These are phyloP conservation scores for Pythium phragmitis DNA, from an alignment of 352 stramenopile genomes.

Conservation along the genomic window DNA sequence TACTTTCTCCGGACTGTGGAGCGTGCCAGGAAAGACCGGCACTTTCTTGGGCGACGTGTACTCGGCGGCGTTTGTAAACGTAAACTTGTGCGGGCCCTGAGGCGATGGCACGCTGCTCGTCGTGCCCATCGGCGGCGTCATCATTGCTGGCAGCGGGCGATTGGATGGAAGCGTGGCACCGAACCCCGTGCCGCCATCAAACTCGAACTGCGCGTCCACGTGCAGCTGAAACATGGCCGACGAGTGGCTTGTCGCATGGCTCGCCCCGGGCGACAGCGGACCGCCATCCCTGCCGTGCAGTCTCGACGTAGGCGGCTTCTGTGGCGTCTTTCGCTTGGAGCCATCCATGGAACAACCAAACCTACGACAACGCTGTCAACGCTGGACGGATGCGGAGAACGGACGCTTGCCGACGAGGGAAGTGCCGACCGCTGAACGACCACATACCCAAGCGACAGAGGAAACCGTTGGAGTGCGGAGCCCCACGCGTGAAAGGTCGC, in stretches of 20 bases:
- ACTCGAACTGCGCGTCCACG: slow-evolving; percentile 66
- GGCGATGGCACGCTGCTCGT: slow-evolving; percentile 8
- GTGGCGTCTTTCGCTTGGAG: slow-evolving; percentile 23
- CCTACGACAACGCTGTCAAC: neutral
- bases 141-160: slow-evolving; percentile 41
- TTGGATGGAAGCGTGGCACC: slow-evolving; percentile 57
- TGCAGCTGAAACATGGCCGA: slow-evolving; percentile 46
- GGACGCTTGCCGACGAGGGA: neutral
- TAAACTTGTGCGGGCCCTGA: slow-evolving; percentile 47
- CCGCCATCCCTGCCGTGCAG: slow-evolving; percentile 1
- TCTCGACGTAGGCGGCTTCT: slow-evolving; percentile 11
- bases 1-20: slow-evolving; percentile 51
- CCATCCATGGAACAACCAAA: slow-evolving; percentile 18
- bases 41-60: slow-evolving; percentile 83
- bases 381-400: neutral
- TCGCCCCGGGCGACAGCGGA: neutral
- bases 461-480: slow-evolving; percentile 18
- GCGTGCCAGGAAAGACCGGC: slow-evolving; percentile 61
- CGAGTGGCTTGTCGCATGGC: slow-evolving; percentile 8
- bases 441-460: neutral
- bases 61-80: slow-evolving; percentile 62
- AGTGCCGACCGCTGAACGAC: neutral
- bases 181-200: slow-evolving; percentile 66
- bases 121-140: slow-evolving; percentile 3
- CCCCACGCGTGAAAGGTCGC: slow-evolving; percentile 25